Conservation (phyloP, 306 rosid species). For the barrel medic (Medicago truncatula) region MtrunA17r5.0-ANR NC_053045.1:34139501-34140000, state of each 20-base stretch:
- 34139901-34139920: neutral
- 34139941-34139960: no score
- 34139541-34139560: no score
- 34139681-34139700: constrained; percentile 30
- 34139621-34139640: constrained; percentile 32
- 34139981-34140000: no score
- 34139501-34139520: no score
- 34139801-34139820: constrained; percentile 2
- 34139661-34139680: neutral
- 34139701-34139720: constrained; percentile 34
- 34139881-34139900: neutral
- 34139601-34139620: neutral
- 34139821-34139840: constrained; percentile 33
- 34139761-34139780: constrained; percentile 17
- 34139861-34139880: neutral
- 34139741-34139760: constrained; percentile 3
- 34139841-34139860: constrained; percentile 10
- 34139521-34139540: no score
- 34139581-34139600: no score
- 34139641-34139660: neutral
- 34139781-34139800: neutral
- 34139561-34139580: no score
- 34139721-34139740: constrained; percentile 23
- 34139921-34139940: neutral
- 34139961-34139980: no score